phyloP scores from a whole-genome alignment of 176 grass and related monocot species.

The Carex myosuroides region DNA sequence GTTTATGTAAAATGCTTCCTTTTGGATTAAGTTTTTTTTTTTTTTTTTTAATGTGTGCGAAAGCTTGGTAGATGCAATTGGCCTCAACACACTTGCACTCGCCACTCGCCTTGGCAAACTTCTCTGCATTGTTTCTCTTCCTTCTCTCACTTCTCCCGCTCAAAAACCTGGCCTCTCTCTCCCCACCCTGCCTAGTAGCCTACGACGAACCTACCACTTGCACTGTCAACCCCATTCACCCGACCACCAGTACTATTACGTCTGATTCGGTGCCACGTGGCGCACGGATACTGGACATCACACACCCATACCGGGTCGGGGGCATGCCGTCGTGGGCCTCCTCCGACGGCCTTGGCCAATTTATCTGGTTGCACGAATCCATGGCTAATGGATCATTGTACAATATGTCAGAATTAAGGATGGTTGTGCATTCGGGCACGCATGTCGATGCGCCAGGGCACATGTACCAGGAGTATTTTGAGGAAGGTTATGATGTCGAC shows the following conservation, averaged over 20 bases:
- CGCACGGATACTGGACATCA: constrained; percentile 69
- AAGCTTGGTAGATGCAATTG: no score
- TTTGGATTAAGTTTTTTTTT: background rate
- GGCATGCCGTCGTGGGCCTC: constrained; percentile 33
- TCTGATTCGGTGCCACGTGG: background rate
- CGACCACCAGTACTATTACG: background rate
- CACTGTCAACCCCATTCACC: background rate
- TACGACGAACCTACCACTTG: constrained; percentile 19
- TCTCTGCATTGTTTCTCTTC: background rate
- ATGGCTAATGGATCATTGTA: constrained; percentile 46
- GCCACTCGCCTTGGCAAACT: background rate
- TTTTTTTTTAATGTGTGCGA: no score
- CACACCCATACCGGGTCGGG: constrained; percentile 54
- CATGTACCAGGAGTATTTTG: constrained; percentile 44
- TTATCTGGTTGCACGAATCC: constrained; percentile 44
- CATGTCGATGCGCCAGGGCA: constrained; percentile 48
- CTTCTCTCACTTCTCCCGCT: background rate
- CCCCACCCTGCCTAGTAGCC: constrained; percentile 1
- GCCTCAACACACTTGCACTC: no score
- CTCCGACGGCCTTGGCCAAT: constrained; percentile 30
- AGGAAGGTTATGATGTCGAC: constrained; percentile 58
- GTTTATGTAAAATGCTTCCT: background rate
- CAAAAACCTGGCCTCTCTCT: background rate
- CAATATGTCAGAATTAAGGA: constrained; percentile 65
- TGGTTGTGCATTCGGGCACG: constrained; percentile 51